Conservation (phyloP, 371 early-diverging fungal species). For the Mucor racemosus region DNA sequence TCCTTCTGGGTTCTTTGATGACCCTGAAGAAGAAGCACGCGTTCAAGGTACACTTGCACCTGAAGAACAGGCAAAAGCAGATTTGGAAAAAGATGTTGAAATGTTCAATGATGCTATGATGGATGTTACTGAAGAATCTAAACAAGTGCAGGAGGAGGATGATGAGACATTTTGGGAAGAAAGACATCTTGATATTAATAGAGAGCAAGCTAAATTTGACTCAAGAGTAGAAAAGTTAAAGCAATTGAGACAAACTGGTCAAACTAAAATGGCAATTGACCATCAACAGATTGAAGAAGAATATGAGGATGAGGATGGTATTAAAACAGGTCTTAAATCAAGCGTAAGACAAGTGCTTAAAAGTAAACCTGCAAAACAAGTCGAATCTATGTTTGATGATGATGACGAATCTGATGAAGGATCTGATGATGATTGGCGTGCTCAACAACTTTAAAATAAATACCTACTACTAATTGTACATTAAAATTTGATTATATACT, state of each 20-base stretch:
- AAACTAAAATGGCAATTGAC: slow-evolving; percentile 1
- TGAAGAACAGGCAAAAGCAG: slow-evolving; percentile 34
- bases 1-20: slow-evolving; percentile 55
- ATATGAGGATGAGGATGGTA: slow-evolving; percentile 26
- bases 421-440: slow-evolving; percentile 41
- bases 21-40: slow-evolving; percentile 53
- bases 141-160: slow-evolving; percentile 33
- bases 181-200: slow-evolving; percentile 40
- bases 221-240: slow-evolving; percentile 44
- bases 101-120: slow-evolving; percentile 45
- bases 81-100: slow-evolving; percentile 39
- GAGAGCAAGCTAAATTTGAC: slow-evolving; percentile 48
- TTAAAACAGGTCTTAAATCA: slow-evolving; percentile 23
- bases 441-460: slow-evolving; percentile 28
- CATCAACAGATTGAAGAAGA: slow-evolving; percentile 7
- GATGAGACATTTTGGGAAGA: slow-evolving; percentile 43
- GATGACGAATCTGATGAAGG: slow-evolving; percentile 23
- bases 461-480: slow-evolving; percentile 6
- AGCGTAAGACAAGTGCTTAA: slow-evolving; percentile 31
- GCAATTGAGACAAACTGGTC: slow-evolving; percentile 24
- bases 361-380: slow-evolving; percentile 18
- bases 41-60: slow-evolving; percentile 36
- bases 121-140: slow-evolving; percentile 36
- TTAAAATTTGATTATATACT: not conserved
- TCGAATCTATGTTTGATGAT: slow-evolving; percentile 29